Evolutionary conservation across 495 filamentous ascomycete genomes (phyloP).

Genomic region (Cercophora newfieldiana): DNA sequence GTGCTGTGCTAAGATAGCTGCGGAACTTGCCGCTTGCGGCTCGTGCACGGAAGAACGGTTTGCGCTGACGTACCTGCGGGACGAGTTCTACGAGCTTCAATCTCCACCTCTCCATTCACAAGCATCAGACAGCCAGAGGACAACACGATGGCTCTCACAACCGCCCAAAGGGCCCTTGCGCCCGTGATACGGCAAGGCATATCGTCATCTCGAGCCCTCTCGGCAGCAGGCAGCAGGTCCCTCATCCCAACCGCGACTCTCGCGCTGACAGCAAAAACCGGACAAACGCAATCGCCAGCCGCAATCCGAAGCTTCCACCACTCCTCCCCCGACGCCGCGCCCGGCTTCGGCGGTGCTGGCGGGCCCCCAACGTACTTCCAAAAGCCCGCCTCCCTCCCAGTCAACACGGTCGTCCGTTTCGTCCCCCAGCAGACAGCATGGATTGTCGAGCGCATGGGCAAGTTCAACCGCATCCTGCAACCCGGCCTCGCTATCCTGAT

Average conservation of each 20-base stretch:
- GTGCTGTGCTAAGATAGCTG: neutral
- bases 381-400: constrained; percentile 61
- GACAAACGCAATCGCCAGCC: neutral
- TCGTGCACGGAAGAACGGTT: constrained; percentile 5
- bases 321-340: constrained; percentile 22
- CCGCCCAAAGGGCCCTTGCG: constrained; percentile 33
- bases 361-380: constrained; percentile 59
- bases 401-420: constrained; percentile 94
- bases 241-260: constrained; percentile 2
- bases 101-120: neutral
- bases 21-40: neutral
- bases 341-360: constrained; percentile 23
- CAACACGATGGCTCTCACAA: constrained; percentile 36
- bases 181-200: constrained; percentile 32
- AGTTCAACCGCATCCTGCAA: constrained; percentile 87
- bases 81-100: neutral
- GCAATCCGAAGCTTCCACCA: constrained; percentile 35
- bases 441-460: constrained; percentile 99
- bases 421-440: constrained; percentile 99
- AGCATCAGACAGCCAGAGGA: neutral
- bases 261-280: neutral
- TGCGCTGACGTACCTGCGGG: constrained; percentile 4
- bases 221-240: constrained; percentile 21
- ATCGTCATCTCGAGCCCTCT: constrained; percentile 13
- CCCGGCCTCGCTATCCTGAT: constrained; percentile 88